These are phyloP conservation scores for Rhododendron molle DNA, from an alignment of 148 eudicot genomes.

Conservation along the genomic window DNA sequence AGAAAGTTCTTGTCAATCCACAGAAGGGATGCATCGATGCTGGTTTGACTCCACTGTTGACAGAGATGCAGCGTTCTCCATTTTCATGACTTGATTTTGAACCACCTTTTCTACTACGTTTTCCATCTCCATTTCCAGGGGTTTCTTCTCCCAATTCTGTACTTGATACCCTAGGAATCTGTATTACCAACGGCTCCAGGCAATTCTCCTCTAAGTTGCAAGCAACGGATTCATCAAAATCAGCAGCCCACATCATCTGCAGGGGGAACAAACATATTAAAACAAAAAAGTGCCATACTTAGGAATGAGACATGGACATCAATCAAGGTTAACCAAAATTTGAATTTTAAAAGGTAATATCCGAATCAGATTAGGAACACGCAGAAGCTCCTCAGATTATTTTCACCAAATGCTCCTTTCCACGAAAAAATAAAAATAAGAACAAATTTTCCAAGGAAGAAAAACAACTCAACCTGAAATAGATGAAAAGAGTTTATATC, in stretches of 20 bases:
- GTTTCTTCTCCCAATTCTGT: slow-evolving; percentile 49
- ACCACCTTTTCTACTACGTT: slow-evolving; percentile 37
- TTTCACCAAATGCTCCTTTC: neutral
- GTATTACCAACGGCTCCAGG: slow-evolving; percentile 70
- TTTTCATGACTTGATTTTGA: slow-evolving; percentile 36
- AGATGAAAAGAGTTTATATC: neutral
- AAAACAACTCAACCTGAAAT: neutral
- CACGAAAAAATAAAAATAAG: neutral
- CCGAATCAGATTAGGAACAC: neutral
- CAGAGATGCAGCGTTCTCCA: slow-evolving; percentile 43
- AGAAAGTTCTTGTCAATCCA: slow-evolving; percentile 76
- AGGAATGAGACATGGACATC: neutral
- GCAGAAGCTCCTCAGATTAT: neutral
- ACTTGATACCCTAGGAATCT: slow-evolving; percentile 49
- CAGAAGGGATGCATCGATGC: slow-evolving; percentile 61
- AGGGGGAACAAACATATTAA: slow-evolving; percentile 8
- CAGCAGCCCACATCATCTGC: slow-evolving; percentile 99
- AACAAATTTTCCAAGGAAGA: neutral
- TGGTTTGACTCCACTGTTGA: slow-evolving; percentile 50
- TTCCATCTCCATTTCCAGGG: slow-evolving; percentile 17
- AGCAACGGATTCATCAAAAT: slow-evolving; percentile 75
- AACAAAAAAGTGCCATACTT: neutral
- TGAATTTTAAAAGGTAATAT: neutral
- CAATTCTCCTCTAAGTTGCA: slow-evolving; percentile 59
- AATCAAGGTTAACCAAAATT: neutral